Conservation (phyloP, 1,284 basidiomycete genomes). For the Thecaphora thlaspeos region DNA sequence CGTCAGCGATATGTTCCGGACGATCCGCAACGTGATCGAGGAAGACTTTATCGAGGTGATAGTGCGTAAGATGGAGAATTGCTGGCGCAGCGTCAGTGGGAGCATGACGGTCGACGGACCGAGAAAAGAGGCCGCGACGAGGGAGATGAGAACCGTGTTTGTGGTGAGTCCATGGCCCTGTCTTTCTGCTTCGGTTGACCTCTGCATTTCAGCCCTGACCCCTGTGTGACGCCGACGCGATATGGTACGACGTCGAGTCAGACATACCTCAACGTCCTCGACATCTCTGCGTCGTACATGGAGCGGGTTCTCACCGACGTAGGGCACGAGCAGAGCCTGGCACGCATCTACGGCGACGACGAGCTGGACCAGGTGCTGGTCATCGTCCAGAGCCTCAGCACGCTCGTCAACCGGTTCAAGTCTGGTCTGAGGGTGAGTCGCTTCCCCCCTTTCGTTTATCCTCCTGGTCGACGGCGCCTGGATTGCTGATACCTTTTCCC, state of each 20-base stretch:
- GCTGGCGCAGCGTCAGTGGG: constrained; percentile 40
- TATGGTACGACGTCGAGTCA: background rate
- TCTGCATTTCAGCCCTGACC: too few species aligned
- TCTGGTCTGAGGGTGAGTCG: constrained; percentile 8
- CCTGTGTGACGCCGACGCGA: background rate
- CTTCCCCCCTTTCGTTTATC: background rate
- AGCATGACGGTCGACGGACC: constrained; percentile 53
- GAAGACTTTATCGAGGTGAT: constrained; percentile 51
- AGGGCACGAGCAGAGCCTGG: constrained; percentile 15
- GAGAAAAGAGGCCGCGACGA: constrained; percentile 48
- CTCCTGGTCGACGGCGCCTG: background rate
- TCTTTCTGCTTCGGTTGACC: too few species aligned
- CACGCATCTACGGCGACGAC: constrained; percentile 20
- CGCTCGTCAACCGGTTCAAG: constrained; percentile 17
- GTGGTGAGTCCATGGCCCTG: too few species aligned
- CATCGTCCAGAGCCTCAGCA: constrained; percentile 8
- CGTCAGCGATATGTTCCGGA: constrained; percentile 24
- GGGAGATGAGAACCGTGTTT: constrained; percentile 51
- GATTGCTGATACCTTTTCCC: background rate
- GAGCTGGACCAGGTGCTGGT: constrained; percentile 14
- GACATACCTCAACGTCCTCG: constrained; percentile 52
- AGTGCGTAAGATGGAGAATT: constrained; percentile 50
- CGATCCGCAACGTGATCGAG: constrained; percentile 36
- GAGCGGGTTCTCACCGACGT: constrained; percentile 44
- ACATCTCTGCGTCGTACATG: constrained; percentile 45